Evolutionary conservation across 1,139 yeast genomes (phyloP).

Genomic region (Candida albicans): DNA sequence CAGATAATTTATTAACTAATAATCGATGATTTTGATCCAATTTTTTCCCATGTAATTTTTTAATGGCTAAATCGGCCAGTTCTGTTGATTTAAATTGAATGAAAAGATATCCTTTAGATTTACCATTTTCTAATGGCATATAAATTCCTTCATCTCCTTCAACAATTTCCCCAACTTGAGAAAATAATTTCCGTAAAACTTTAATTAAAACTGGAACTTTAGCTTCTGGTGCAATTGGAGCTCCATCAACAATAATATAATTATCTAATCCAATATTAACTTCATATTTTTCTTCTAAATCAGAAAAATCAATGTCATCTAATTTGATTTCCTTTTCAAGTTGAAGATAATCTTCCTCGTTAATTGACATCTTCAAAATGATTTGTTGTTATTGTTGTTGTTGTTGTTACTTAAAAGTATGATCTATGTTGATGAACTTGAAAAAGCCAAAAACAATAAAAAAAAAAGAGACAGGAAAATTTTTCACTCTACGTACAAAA

Average conservation of each 20-base stretch:
- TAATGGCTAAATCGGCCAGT: slow-evolving; percentile 77
- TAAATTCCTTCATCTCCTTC: slow-evolving; percentile 68
- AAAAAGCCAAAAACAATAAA: too few species aligned
- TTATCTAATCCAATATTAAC: slow-evolving; percentile 71
- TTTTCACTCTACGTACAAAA: too few species aligned
- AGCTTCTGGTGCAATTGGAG: slow-evolving; percentile 90
- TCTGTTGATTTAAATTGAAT: slow-evolving; percentile 73
- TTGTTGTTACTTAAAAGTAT: background rate
- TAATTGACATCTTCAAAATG: slow-evolving; percentile 11
- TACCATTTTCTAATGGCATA: slow-evolving; percentile 81
- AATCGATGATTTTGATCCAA: slow-evolving; percentile 92
- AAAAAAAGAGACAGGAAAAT: too few species aligned
- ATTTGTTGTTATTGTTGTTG: background rate
- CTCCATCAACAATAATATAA: slow-evolving; percentile 89
- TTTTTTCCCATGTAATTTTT: slow-evolving; percentile 81
- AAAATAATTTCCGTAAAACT: slow-evolving; percentile 79
- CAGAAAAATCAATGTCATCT: slow-evolving; percentile 80
- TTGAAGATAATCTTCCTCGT: slow-evolving; percentile 21
- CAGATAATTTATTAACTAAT: slow-evolving; percentile 77
- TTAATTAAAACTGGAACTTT: slow-evolving; percentile 83
- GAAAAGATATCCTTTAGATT: slow-evolving; percentile 84
- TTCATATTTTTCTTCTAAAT: slow-evolving; percentile 75
- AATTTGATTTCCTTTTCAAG: slow-evolving; percentile 51
- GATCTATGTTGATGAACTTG: background rate
- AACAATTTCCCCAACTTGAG: slow-evolving; percentile 65